Base-by-base conservation (phyloP, 2,329 filamentous ascomycete species). In the Sporothrix pseudoabietina region DNA sequence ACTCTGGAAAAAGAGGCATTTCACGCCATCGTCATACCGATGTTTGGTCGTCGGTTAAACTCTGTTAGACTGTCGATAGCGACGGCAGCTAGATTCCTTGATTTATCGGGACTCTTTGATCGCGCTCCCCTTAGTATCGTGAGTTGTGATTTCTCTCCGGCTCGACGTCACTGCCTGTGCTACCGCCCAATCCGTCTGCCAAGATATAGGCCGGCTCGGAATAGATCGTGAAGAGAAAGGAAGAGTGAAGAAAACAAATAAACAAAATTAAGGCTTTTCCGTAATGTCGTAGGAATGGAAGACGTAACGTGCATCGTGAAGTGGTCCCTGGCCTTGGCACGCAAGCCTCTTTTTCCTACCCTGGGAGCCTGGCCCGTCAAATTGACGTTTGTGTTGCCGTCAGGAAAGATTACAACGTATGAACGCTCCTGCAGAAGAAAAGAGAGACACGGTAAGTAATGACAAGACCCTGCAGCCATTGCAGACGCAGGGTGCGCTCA, bases 1-100 rank as follows among this genome's bases (percentile, higher is more conserved):
- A 65, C 61, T 65, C 61, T 22, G 39, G 39, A 47, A 65, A 65
- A 65, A 65, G 61, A 65, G 39, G 59, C 39, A 14, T 22, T 35
- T 59, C 5, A 30, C 12, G 10, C 35, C 35, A 26, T 65, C 59
- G 39, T 65, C 59, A 65, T 65, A 26, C 10, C 26, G 10, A n/a
- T 32, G 57, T n/a, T 63, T 4, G n/a, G 14, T 26, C 30, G 26
- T 30, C 14, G 4, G 16, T 16, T 39, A 19, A 32, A 41, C 10
- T 55, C n/a, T 12, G 3, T 1, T 26, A 6, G 30, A 26, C 22
- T 35, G 30, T 59, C 55, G 32, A 59, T 35, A 63, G 32, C 19
- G 57, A 63, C 57, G 57, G 32, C 57, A 41, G 35, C 57, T 59
- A 12, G 55, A 59, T 61, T 61, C 30, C 57, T 19, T 61, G 57